Evolutionary conservation across 352 stramenopile species (phyloP).

Genomic region (Phytophthora hibernalis): DNA sequence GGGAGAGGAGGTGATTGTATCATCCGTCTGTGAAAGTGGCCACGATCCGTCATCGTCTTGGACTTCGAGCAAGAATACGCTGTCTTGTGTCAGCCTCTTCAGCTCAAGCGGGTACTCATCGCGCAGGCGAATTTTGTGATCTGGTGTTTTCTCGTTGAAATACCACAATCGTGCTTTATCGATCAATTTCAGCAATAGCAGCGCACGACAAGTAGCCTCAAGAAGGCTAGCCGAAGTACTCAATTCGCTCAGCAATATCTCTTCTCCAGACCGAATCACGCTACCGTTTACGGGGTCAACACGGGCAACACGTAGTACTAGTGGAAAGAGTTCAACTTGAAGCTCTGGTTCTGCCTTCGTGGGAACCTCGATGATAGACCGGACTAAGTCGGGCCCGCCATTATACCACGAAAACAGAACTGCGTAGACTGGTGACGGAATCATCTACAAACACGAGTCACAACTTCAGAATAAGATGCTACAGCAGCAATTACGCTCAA

Average conservation of each 20-base stretch:
- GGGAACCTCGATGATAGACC: conserved; percentile 56
- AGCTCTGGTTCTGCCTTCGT: conserved; percentile 39
- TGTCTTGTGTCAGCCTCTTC: conserved; percentile 71
- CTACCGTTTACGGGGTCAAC: conserved; percentile 73
- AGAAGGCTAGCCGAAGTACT: conserved; percentile 70
- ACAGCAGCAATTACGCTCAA: background rate
- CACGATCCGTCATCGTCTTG: conserved; percentile 88
- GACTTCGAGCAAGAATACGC: conserved; percentile 83
- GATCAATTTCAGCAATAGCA: conserved; percentile 75
- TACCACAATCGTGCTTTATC: conserved; percentile 85
- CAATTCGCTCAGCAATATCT: conserved; percentile 71
- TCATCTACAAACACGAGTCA: conserved; percentile 48
- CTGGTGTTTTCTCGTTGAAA: conserved; percentile 74
- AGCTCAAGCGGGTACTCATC: conserved; percentile 57
- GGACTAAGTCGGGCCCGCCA: conserved; percentile 72
- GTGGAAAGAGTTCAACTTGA: conserved; percentile 80
- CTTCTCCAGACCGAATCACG: conserved; percentile 82
- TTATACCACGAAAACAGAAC: conserved; percentile 84
- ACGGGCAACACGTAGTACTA: conserved; percentile 80
- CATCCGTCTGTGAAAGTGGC: conserved; percentile 75
- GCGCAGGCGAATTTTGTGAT: conserved; percentile 72
- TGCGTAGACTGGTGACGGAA: conserved; percentile 70
- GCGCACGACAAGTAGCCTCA: conserved; percentile 73
- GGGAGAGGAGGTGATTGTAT: conserved; percentile 45
- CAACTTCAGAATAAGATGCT: conserved; percentile 5